Base-by-base conservation (phyloP, 2,329 filamentous ascomycete genomes). In the Pseudopyricularia javanii region DNA sequence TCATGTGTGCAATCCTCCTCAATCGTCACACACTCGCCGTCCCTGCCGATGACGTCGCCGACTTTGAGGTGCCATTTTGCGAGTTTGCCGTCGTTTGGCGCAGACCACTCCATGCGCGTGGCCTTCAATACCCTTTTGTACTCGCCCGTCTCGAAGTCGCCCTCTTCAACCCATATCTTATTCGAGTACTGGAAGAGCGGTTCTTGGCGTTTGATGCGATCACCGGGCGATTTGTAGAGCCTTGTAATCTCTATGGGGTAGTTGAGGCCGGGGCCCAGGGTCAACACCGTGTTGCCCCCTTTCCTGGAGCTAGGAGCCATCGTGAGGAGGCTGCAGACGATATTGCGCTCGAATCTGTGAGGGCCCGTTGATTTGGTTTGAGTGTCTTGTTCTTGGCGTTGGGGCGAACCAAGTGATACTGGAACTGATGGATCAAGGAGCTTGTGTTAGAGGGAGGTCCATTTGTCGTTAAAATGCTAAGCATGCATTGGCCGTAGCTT, bases 231-330 rank as follows among this genome's bases (percentile, higher is more conserved):
- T 68, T 89, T 90, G 59, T 91, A 79, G 56, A 97, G 77, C 68
- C 88, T 86, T 61, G 84, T 90, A 69, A 98, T 85, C 60, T 86
- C 95, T 69, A 97, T 91, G 62, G 93, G 93, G 70, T 97, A 98
- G 69, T 86, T 86, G 60, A 96, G 80, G 69, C 80, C 75, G 60
- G 74, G 69, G 62, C 80, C 80, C 54, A 83, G 64, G 53, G 68
- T 72, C 54, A 83, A 65, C 47, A 54, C 53, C 59, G 60, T 61
- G 20, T 60, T 56, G 54, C 59, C 59, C 53, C 49, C 32, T 26
- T 22, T 45, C 11, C 22, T 45, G 4, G 40, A 45, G 40, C 40
- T 45, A 12, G 40, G 40, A 20, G 40, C 40, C 40, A 45, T 45
- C 40, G 17, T 45, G 17, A 24, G 5, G 24, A 45, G 22, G 22